Percentiles rank a stretch among this genome's conserved stretches.
Evolutionary conservation across 768 basidiomycete species (phyloP).

Genomic region (Boletus reticulatus): DNA sequence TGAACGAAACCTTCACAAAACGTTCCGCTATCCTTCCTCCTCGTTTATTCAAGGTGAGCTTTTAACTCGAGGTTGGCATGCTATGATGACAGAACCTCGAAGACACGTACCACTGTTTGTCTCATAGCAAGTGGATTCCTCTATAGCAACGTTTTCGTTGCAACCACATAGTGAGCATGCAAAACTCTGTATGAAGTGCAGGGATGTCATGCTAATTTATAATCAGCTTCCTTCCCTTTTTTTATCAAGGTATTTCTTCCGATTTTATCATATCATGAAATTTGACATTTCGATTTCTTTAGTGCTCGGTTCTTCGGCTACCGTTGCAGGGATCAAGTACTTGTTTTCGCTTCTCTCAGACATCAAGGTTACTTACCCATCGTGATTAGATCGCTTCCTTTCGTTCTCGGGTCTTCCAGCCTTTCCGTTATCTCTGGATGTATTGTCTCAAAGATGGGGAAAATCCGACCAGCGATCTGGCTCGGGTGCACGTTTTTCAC

Average conservation of each 20-base stretch:
- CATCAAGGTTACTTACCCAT: slow-evolving; percentile 66
- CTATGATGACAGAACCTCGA: not conserved
- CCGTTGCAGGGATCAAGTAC: slow-evolving; percentile 63
- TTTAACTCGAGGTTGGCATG: not conserved
- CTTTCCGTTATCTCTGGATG: too few species aligned
- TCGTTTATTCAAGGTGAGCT: slow-evolving; percentile 61
- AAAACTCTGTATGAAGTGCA: not conserved
- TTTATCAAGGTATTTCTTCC: slow-evolving; percentile 49
- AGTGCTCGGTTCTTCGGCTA: slow-evolving; percentile 72
- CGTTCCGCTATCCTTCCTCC: slow-evolving; percentile 72
- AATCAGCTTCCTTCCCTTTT: slow-evolving; percentile 63
- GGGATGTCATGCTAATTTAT: not conserved
- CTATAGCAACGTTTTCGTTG: slow-evolving; percentile 61
- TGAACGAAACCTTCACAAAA: slow-evolving; percentile 61
- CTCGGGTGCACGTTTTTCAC: slow-evolving; percentile 53
- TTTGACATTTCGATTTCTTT: not conserved
- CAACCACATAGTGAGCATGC: slow-evolving; percentile 34
- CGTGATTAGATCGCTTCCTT: slow-evolving; percentile 47
- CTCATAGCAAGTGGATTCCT: slow-evolving; percentile 55
- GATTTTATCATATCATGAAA: not conserved
- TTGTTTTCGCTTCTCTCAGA: slow-evolving; percentile 37
- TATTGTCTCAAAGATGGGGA: slow-evolving; percentile 52
- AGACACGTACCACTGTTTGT: slow-evolving; percentile 69
- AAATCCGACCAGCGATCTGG: slow-evolving; percentile 67
- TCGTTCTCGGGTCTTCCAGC: slow-evolving; percentile 47